Conservation (phyloP, 768 basidiomycete species). For the Tylopilus balloui region DNA sequence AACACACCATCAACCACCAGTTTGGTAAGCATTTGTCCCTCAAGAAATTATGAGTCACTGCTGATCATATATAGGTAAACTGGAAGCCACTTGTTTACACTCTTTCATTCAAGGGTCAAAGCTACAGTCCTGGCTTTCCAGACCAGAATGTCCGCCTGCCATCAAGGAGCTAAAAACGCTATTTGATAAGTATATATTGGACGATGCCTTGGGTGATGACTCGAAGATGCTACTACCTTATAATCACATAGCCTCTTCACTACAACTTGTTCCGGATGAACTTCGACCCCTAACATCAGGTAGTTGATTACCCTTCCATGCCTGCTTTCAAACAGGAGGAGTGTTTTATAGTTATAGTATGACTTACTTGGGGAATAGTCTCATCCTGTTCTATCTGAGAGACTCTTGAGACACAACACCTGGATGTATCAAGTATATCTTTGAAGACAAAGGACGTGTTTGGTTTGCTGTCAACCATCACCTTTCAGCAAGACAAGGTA, state of each 20-base stretch:
- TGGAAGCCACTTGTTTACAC: neutral
- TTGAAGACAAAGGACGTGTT: neutral
- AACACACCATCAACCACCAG: neutral
- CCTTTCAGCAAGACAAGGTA: neutral
- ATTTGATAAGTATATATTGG: constrained; percentile 5
- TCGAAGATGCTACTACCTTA: neutral
- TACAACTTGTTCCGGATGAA: no score
- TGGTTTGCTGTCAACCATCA: neutral
- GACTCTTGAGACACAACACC: no score
- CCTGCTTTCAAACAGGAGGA: no score
- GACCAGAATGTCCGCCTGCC: neutral
- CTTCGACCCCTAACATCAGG: no score
- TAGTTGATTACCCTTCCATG: no score
- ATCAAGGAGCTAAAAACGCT: constrained; percentile 1
- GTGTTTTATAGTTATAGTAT: no score
- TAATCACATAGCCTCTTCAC: no score
- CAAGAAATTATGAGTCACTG: no score
- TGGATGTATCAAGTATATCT: constrained; percentile 1
- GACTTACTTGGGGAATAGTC: no score
- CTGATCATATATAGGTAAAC: neutral
- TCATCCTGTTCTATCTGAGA: no score
- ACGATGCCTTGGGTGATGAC: neutral
- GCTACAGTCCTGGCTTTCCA: neutral
- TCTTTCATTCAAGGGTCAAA: neutral
- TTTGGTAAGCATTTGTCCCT: neutral